Base-by-base conservation (phyloP, 2,329 filamentous ascomycete species). In the Cadophora luteo-olivacea region DNA sequence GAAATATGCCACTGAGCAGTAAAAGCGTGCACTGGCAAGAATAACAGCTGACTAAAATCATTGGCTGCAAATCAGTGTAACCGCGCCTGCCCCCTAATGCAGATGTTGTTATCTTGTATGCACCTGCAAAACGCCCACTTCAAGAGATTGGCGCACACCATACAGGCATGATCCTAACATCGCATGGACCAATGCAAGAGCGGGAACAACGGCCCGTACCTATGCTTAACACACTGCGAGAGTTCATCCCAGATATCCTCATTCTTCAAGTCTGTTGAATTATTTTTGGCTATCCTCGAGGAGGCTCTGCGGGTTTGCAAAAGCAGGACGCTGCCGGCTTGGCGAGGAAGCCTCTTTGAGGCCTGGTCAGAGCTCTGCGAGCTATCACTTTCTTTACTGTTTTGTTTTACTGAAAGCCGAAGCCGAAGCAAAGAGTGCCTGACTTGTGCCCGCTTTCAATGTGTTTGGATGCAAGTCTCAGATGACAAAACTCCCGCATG, bases 151-250 rank as follows among this genome's bases (percentile, higher is more conserved):
- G 19, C 24, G 33, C 32, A 49, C 29, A 61, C 22, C 4, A 38
- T 38, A 38, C 66, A 60, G 25, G 66, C 68, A 69, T 68, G 51
- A 67, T 55, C 60, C 58, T 49, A 54, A 45, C 38, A 63, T 58
- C 65, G 66, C 70, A 68, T 61, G 65, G 52, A 29, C 65, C 38
- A 68, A 67, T 72, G 70, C 67, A 70, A 70, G 54, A 22, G 65
- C 68, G 70, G 70, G 65, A 70, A 45, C 68, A 70, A 67, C 72
- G 72, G 70, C 63, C 72, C 68, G 72, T 66, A 68, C 61, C 32
- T 49, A 67, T 68, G 64, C 64, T 61, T 58, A 61, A 67, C 58
- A 69, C 57, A 61, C 25, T 45, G 61, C 57, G 63, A 61, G 29
- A 68, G n/a, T 62, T 51, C n/a, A 33, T 61, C 36, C 24, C 25